Conservation (phyloP, 2,329 filamentous ascomycete species). For the Apiospora pterosperma region DNA sequence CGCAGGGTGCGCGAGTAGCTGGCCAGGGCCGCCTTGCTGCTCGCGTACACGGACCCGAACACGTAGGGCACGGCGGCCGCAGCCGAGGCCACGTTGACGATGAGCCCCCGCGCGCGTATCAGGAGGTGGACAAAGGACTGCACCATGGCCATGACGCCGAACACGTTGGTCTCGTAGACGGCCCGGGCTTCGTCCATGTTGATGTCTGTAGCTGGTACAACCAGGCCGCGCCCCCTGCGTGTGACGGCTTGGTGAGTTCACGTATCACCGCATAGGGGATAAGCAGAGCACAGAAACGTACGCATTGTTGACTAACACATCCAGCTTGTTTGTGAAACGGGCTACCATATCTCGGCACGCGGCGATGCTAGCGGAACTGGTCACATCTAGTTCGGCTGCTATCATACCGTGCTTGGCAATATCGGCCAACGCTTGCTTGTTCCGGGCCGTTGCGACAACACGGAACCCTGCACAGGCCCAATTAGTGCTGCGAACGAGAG, state of each 20-base stretch:
- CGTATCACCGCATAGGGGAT: neutral
- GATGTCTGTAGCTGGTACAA: slow-evolving; percentile 33
- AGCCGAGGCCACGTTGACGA: slow-evolving; percentile 50
- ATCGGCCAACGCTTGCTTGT: neutral
- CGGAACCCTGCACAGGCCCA: neutral
- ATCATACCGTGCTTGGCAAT: neutral
- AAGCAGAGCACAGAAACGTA: neutral
- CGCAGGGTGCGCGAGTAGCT: slow-evolving; percentile 51
- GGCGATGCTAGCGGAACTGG: neutral
- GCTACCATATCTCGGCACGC: neutral
- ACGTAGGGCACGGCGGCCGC: slow-evolving; percentile 48
- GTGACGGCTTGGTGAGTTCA: neutral
- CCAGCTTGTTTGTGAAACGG: neutral
- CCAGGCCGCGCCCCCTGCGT: neutral
- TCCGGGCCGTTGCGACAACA: neutral
- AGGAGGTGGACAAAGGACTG: slow-evolving; percentile 47
- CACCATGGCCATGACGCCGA: slow-evolving; percentile 54
- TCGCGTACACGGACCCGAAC: slow-evolving; percentile 51
- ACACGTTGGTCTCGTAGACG: slow-evolving; percentile 56
- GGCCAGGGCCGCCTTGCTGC: slow-evolving; percentile 51
- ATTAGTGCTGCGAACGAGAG: neutral
- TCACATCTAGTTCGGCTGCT: neutral
- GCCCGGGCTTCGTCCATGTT: slow-evolving; percentile 48
- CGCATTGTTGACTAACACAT: neutral
- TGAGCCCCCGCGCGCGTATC: slow-evolving; percentile 46